A percentile compares a stretch with the other conserved stretches of the same genome.
phyloP scores from a whole-genome alignment of 306 rosid genomes.

The Alnus rubra region DNA sequence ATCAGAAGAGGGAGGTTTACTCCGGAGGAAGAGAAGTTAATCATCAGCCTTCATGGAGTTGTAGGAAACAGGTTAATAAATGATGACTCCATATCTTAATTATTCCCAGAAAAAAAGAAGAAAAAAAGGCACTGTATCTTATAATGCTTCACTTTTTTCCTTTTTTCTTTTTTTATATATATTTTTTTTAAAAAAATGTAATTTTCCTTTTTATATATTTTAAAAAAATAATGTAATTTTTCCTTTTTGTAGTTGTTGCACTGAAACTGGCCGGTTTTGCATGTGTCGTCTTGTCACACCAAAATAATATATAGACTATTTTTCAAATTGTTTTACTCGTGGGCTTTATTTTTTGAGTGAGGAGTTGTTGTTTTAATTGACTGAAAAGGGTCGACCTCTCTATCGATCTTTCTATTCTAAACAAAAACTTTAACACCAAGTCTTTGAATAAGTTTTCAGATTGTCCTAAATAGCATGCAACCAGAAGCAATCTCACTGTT shows the following conservation, averaged over 20 bases:
- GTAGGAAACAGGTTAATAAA: slow-evolving; percentile 85
- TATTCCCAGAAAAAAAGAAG: too few species aligned
- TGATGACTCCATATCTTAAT: too few species aligned
- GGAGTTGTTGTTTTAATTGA: slow-evolving; percentile 13
- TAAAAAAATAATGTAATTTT: background rate
- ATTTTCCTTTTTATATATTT: too few species aligned
- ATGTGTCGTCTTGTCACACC: background rate
- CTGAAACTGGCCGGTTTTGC: background rate
- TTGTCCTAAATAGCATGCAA: background rate
- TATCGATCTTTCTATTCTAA: slow-evolving; percentile 15
- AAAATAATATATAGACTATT: too few species aligned
- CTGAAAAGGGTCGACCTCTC: slow-evolving; percentile 15
- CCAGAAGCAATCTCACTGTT: slow-evolving; percentile 9
- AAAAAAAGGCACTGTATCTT: too few species aligned
- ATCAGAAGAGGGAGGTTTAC: slow-evolving; percentile 96
- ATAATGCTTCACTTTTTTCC: background rate
- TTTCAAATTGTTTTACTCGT: background rate
- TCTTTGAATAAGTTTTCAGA: background rate
- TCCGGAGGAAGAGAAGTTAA: slow-evolving; percentile 92
- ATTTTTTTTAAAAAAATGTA: too few species aligned
- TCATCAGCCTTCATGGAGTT: slow-evolving; percentile 91
- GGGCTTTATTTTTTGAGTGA: background rate
- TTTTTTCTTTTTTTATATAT: background rate
- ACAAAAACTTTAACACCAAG: slow-evolving; percentile 26
- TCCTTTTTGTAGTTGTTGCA: background rate